Base-by-base conservation (phyloP, 2,329 filamentous ascomycete species). In the Aureobasidium sp. region DNA sequence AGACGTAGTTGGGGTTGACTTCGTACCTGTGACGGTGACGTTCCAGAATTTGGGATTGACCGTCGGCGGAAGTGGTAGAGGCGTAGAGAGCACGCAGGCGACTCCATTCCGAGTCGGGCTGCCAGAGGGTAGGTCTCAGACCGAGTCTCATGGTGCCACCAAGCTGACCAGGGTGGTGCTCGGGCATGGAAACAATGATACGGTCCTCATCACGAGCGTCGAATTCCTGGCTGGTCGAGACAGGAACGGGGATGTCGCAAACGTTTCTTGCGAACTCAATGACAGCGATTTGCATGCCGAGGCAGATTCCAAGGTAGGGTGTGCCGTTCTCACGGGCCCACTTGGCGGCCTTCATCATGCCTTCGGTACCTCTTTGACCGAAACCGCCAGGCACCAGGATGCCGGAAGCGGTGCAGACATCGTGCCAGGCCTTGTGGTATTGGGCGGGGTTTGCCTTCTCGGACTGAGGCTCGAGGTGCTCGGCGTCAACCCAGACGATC, bases 251-350 rank as follows among this genome's bases (percentile, higher is more conserved):
- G 64, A 91, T 79, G 29, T 82, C 83, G 74, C 85, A 88, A 1
- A 93, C 78, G 65, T 90, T 85, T 43, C 91, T 85, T 1, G 91
- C 90, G 67, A 85, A 90, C 74, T 97, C 92, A 66, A 96, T 88
- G 49, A 96, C 90, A 21, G 93, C 91, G 49, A 96, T 82, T 73
- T 97, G 94, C 86, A 96, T 90, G 61, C 91, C 91, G 23, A 96
- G 79, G 71, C 93, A 96, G 64, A 97, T 88, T 62, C 94, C 94
- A 0, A 97, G 81, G 75, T 88, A 96, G 1, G 91, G 91, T 3
- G 83, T 83, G 64, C 87, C 86, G 67, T 90, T 86, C 65, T 88
- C 87, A 60, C 94, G 86, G 1, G 93, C 92, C 86, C 89, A 96
- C 65, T 86, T 87, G n/a, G 88, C 87, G 3, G 88, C 89, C 60